Conservation (phyloP, 495 filamentous ascomycete species). For the Hyaloscypha bicolor region DNA sequence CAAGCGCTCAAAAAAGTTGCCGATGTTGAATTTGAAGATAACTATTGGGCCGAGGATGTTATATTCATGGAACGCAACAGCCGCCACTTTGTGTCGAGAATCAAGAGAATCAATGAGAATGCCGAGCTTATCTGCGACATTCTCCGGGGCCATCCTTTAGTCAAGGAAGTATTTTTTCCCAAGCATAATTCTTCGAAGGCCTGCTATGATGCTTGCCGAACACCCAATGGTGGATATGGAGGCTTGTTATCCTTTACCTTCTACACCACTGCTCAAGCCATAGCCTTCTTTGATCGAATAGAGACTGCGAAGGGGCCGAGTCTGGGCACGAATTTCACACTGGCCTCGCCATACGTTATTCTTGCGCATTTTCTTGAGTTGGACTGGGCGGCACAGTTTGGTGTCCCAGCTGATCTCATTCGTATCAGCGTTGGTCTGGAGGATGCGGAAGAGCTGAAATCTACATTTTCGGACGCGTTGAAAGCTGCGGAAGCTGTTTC, state of each 20-base stretch:
- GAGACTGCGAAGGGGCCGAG: conserved; percentile 93
- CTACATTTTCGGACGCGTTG: conserved; percentile 51
- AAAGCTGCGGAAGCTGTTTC: conserved; percentile 42
- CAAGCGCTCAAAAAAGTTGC: conserved; percentile 62
- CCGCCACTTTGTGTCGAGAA: conserved; percentile 83
- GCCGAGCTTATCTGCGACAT: conserved; percentile 80
- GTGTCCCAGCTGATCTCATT: conserved; percentile 75
- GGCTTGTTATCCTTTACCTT: conserved; percentile 87
- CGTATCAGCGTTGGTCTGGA: conserved; percentile 91
- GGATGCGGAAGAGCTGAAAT: conserved; percentile 64
- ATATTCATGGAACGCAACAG: conserved; percentile 97
- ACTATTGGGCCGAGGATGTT: conserved; percentile 89
- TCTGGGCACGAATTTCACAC: conserved; percentile 94
- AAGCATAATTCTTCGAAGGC: conserved; percentile 68
- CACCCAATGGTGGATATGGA: conserved; percentile 81
- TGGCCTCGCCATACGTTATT: conserved; percentile 85
- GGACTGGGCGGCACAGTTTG: conserved; percentile 82
- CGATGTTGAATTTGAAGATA: conserved; percentile 74
- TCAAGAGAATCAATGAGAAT: conserved; percentile 82
- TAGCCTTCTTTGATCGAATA: conserved; percentile 82
- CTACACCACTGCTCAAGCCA: conserved; percentile 64
- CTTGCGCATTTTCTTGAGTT: conserved; percentile 91
- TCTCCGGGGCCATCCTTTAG: conserved; percentile 54
- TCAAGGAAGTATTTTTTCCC: conserved; percentile 87
- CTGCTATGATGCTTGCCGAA: conserved; percentile 78